Conservation (phyloP, 176 grass and related monocot species). For the Oryza glumipatula region DNA sequence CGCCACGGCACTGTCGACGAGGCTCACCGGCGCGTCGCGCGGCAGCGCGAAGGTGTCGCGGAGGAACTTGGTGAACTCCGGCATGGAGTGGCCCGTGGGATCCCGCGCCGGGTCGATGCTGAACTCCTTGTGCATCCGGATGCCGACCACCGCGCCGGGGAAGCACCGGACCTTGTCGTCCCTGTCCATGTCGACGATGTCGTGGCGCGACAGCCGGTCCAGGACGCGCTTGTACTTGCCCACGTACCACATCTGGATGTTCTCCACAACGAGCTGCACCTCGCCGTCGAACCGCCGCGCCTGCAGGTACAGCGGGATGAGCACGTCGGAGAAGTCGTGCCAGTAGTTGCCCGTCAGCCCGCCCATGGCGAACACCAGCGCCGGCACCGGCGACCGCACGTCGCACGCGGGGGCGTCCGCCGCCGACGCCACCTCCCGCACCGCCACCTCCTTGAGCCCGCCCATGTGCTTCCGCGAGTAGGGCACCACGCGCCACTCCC, state of each 20-base stretch:
- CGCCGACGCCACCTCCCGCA: constrained; percentile 45
- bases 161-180: constrained; percentile 72
- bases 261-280: constrained; percentile 67
- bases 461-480: constrained; percentile 68
- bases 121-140: constrained; percentile 80
- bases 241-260: constrained; percentile 66
- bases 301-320: constrained; percentile 78
- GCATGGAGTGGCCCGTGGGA: constrained; percentile 63
- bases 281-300: constrained; percentile 56
- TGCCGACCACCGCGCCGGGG: constrained; percentile 59
- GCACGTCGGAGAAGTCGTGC: constrained; percentile 81
- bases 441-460: constrained; percentile 55
- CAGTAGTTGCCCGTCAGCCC: constrained; percentile 86
- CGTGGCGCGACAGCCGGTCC: constrained; percentile 43
- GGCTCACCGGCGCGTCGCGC: constrained; percentile 40
- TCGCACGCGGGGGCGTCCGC: constrained; percentile 51
- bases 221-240: constrained; percentile 68
- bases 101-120: constrained; percentile 70
- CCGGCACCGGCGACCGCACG: constrained; percentile 50
- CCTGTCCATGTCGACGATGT: constrained; percentile 64
- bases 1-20: not conserved
- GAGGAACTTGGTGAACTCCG: constrained; percentile 83
- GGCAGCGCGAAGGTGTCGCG: constrained; percentile 53
- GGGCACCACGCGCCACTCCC: constrained; percentile 61
- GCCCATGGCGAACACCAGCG: constrained; percentile 74